phyloP scores from a whole-genome alignment of 148 eudicot species.

The Polygonum maritimum region DNA sequence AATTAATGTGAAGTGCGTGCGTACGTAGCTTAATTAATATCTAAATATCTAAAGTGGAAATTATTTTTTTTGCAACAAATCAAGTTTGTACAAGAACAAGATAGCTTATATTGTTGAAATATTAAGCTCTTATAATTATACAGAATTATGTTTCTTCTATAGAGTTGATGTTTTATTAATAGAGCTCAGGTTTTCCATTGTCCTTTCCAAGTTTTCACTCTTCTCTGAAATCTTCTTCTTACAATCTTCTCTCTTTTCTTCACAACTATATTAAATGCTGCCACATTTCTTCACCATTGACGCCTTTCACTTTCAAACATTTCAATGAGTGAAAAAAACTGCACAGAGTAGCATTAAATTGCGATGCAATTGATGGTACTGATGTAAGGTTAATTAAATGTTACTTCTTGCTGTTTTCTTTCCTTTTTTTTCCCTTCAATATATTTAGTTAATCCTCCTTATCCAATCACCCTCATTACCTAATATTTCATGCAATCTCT shows the following conservation, averaged over 20 bases:
- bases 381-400: background rate
- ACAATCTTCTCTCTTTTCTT: background rate
- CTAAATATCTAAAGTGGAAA: no score
- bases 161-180: no score
- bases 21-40: no score
- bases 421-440: background rate
- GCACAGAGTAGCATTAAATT: slow-evolving; percentile 9
- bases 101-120: no score
- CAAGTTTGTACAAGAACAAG: no score
- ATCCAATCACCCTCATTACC: background rate
- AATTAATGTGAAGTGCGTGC: no score
- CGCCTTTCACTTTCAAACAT: slow-evolving; percentile 8
- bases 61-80: no score
- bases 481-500: background rate
- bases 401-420: background rate
- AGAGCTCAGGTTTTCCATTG: background rate
- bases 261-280: background rate
- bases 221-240: background rate
- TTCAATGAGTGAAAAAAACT: slow-evolving; percentile 11
- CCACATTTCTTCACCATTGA: background rate
- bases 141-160: no score
- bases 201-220: background rate
- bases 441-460: background rate
- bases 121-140: no score
- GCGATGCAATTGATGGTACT: background rate